phyloP scores from a whole-genome alignment of 208 protist species.

The Acanthamoeba lenticulata region DNA sequence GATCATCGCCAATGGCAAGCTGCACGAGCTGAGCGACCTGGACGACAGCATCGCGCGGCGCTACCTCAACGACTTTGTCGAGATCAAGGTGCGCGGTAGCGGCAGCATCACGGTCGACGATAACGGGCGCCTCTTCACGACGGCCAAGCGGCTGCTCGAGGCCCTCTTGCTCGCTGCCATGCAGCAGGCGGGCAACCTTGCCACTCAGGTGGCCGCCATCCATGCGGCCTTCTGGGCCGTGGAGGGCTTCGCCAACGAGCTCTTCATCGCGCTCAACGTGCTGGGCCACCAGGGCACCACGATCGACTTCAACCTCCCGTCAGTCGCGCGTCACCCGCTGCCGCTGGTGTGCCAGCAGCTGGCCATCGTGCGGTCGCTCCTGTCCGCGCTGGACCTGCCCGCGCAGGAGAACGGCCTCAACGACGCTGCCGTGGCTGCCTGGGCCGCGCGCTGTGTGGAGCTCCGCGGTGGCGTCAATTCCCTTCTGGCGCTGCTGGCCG shows the following conservation, averaged over 20 bases:
- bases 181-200: not conserved
- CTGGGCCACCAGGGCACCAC: not conserved
- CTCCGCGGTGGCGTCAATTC: not conserved
- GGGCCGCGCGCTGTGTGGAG: not conserved
- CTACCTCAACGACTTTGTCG: conserved; percentile 1
- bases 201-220: not conserved
- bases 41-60: not conserved
- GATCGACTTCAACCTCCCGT: not conserved
- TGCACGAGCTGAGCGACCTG: not conserved
- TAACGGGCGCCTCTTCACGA: not conserved
- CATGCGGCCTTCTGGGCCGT: conserved; percentile 9
- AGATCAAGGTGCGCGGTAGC: not conserved
- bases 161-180: not conserved
- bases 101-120: not conserved
- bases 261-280: conserved; percentile 13
- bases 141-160: not conserved
- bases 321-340: not conserved
- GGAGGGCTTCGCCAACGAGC: not conserved
- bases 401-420: not conserved
- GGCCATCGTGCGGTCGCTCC: not conserved
- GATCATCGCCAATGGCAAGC: not conserved
- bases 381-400: not conserved
- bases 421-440: not conserved
- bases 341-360: not conserved
- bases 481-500: not conserved